These are phyloP conservation scores for Ogataea minuta DNA, from an alignment of 805 yeast genomes.

Conservation along the genomic window DNA sequence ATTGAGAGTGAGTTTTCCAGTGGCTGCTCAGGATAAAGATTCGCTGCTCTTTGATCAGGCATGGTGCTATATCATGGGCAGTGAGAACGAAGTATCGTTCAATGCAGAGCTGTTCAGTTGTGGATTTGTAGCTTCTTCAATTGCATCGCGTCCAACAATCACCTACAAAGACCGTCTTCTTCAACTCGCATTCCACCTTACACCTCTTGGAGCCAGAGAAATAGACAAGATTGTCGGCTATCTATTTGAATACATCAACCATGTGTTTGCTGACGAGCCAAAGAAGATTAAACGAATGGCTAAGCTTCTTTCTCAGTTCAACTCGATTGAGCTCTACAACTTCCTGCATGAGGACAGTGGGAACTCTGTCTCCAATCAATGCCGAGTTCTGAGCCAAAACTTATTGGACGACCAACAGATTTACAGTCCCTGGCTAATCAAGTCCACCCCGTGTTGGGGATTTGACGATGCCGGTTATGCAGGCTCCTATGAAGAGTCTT, in stretches of 20 bases:
- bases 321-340: slow-evolving; percentile 45
- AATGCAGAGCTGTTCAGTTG: slow-evolving; percentile 37
- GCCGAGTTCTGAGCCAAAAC: slow-evolving; percentile 38
- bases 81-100: slow-evolving; percentile 54
- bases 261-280: slow-evolving; percentile 14
- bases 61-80: slow-evolving; percentile 63
- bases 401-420: slow-evolving; percentile 38
- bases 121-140: slow-evolving; percentile 38
- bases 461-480: slow-evolving; percentile 14
- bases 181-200: slow-evolving; percentile 49
- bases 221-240: slow-evolving; percentile 34
- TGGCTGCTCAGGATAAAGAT: slow-evolving; percentile 20
- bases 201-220: slow-evolving; percentile 43
- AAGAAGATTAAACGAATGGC: slow-evolving; percentile 33
- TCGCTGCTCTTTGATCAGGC: slow-evolving; percentile 34
- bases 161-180: slow-evolving; percentile 29
- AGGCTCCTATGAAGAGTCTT: slow-evolving; percentile 35
- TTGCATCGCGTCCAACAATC: slow-evolving; percentile 35
- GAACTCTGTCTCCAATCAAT: slow-evolving; percentile 47
- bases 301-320: slow-evolving; percentile 44
- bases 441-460: slow-evolving; percentile 39
- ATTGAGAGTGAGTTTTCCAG: slow-evolving; percentile 44
- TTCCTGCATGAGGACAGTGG: slow-evolving; percentile 41
- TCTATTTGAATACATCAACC: slow-evolving; percentile 34
- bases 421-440: slow-evolving; percentile 41